Conservation (phyloP, 2,329 filamentous ascomycete genomes). For the Myrmaecium sp. region DNA sequence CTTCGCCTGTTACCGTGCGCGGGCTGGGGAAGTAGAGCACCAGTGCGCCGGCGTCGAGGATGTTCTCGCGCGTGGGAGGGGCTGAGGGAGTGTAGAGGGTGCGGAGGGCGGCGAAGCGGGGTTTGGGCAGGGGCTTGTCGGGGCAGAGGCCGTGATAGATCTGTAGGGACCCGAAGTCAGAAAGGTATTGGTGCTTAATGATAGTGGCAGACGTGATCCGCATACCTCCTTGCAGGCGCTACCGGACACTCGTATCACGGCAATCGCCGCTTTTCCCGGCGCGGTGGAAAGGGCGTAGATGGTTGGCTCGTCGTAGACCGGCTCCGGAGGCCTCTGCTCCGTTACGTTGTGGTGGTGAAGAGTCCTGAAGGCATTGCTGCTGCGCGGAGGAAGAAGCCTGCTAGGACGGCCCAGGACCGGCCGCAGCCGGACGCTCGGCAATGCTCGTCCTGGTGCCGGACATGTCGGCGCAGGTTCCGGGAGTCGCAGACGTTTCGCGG, state of each 20-base stretch:
- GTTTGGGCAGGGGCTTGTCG: conserved; percentile 32
- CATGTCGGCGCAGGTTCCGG: too few relatives aligned
- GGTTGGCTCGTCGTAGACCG: conserved; percentile 38
- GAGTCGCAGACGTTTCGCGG: too few relatives aligned
- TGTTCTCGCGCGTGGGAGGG: conserved; percentile 20
- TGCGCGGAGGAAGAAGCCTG: too few relatives aligned
- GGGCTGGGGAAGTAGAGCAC: conserved; percentile 71
- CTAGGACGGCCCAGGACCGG: too few relatives aligned
- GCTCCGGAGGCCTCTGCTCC: too few relatives aligned
- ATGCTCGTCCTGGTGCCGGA: too few relatives aligned
- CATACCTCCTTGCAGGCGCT: conserved; percentile 51
- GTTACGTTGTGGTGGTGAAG: too few relatives aligned
- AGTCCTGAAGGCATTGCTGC: too few relatives aligned
- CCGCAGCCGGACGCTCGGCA: too few relatives aligned
- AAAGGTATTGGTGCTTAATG: background rate
- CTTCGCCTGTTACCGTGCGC: conserved; percentile 76
- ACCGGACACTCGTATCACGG: conserved; percentile 76
- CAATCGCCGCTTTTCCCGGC: conserved; percentile 72
- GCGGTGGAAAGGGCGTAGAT: conserved; percentile 90
- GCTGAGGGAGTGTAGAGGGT: conserved; percentile 46
- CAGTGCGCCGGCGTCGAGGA: conserved; percentile 62
- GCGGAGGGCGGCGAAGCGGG: conserved; percentile 53
- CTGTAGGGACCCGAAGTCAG: conserved; percentile 18
- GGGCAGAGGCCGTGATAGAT: conserved; percentile 51
- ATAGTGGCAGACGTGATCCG: background rate